A percentile compares a stretch with the other conserved stretches of the same genome.
Conservation (phyloP, 2,329 filamentous ascomycete species). For the Phialocephala sp. region DNA sequence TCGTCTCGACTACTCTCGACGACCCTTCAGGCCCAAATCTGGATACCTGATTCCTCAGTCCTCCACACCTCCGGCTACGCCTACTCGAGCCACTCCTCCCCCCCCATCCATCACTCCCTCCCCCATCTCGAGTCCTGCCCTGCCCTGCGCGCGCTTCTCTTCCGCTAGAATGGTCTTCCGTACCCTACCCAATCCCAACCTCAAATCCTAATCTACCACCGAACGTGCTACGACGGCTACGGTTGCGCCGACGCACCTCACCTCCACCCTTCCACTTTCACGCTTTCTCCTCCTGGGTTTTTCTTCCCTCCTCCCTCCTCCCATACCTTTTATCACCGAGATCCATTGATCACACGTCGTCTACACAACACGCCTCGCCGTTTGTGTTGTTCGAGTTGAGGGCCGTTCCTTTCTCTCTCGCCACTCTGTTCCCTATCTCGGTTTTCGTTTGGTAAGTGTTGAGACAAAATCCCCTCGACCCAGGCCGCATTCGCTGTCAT, state of each 20-base stretch:
- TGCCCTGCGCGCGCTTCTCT: background rate
- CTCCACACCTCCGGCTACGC: background rate
- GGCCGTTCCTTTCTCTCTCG: slow-evolving; percentile 37
- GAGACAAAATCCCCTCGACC: slow-evolving; percentile 28
- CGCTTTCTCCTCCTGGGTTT: slow-evolving; percentile 2
- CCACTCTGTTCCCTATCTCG: slow-evolving; percentile 26
- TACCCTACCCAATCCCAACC: slow-evolving; percentile 13
- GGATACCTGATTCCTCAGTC: background rate
- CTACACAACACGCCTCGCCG: slow-evolving; percentile 18
- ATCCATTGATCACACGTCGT: slow-evolving; percentile 27
- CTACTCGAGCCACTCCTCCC: slow-evolving; percentile 1
- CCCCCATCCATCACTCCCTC: background rate
- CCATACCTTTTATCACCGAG: slow-evolving; percentile 6
- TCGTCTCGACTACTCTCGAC: no score
- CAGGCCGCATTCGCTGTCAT: slow-evolving; percentile 30
- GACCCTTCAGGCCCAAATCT: no score
- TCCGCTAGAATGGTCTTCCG: slow-evolving; percentile 6
- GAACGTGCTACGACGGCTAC: slow-evolving; percentile 14
- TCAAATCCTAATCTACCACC: slow-evolving; percentile 17
- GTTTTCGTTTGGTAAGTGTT: slow-evolving; percentile 37
- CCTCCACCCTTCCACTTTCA: slow-evolving; percentile 12
- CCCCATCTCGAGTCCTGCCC: background rate
- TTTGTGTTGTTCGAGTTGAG: slow-evolving; percentile 28
- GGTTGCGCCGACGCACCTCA: slow-evolving; percentile 15
- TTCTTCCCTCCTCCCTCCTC: slow-evolving; percentile 11